These are phyloP conservation scores for Xylaria acuta DNA, from an alignment of 495 filamentous ascomycete genomes.

Conservation along the genomic window DNA sequence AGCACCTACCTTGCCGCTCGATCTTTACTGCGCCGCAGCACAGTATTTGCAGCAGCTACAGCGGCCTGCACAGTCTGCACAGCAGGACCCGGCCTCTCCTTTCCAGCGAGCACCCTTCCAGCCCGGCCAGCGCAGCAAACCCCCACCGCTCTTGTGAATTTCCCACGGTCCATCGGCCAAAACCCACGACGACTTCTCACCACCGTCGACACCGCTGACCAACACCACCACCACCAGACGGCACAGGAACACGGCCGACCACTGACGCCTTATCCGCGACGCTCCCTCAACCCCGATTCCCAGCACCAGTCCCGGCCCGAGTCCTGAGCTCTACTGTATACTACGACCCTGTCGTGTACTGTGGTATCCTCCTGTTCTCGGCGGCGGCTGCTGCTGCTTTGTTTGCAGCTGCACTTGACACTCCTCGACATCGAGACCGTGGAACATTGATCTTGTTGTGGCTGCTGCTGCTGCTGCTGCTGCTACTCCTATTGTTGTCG, in stretches of 20 bases:
- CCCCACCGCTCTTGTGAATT: slow-evolving; percentile 24
- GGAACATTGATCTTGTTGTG: not conserved
- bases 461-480: not conserved
- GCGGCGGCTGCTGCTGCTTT: not conserved
- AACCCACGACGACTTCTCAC: slow-evolving; percentile 15
- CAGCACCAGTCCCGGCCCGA: not conserved
- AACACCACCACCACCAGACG: not conserved
- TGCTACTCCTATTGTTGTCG: not conserved
- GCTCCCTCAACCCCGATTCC: not conserved
- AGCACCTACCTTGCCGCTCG: not conserved
- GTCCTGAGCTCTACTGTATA: not conserved
- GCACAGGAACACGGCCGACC: not conserved
- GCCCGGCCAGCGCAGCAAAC: slow-evolving; percentile 25
- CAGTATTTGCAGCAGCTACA: slow-evolving; percentile 1
- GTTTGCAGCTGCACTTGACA: not conserved
- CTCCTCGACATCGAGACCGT: not conserved
- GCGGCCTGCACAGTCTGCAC: not conserved
- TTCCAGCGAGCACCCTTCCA: not conserved
- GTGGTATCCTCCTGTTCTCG: slow-evolving; percentile 1
- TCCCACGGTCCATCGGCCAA: slow-evolving; percentile 6
- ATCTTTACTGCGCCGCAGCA: not conserved
- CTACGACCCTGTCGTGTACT: not conserved
- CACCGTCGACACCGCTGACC: not conserved
- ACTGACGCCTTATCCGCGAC: not conserved
- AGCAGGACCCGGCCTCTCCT: not conserved